These are phyloP conservation scores for Nitzschia sp. DNA, from an alignment of 108 stramenopile species.

Conservation along the genomic window DNA sequence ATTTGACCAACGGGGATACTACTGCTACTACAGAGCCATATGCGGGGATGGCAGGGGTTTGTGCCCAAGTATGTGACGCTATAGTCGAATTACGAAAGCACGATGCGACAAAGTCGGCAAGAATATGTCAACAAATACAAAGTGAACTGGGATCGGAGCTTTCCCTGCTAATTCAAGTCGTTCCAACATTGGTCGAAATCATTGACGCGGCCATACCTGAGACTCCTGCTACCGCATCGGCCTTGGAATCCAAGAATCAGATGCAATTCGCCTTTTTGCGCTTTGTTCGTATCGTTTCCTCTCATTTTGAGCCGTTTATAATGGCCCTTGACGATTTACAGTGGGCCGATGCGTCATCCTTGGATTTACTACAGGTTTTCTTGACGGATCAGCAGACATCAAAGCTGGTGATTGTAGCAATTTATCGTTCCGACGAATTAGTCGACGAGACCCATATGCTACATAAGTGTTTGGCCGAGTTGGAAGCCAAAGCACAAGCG, in stretches of 20 bases:
- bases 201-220: neutral
- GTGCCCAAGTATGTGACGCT: neutral
- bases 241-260: neutral
- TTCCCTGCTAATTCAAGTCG: neutral
- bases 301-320: constrained; percentile 11
- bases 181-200: neutral
- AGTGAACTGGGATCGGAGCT: neutral
- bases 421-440: neutral
- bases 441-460: neutral
- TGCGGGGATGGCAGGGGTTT: neutral
- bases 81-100: neutral
- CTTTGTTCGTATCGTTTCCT: constrained; percentile 13
- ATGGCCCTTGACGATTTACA: constrained; percentile 18
- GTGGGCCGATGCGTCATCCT: constrained; percentile 7
- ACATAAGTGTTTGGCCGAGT: too few species aligned
- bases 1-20: neutral
- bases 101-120: neutral
- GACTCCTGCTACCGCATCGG: neutral
- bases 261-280: constrained; percentile 8
- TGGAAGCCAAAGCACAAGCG: too few species aligned
- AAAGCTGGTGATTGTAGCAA: neutral
- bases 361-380: constrained; percentile 1
- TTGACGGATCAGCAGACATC: neutral
- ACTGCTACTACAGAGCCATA: neutral
- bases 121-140: neutral